Conservation (phyloP, 1,284 basidiomycete genomes). For the Cystobasidium sp. region DNA sequence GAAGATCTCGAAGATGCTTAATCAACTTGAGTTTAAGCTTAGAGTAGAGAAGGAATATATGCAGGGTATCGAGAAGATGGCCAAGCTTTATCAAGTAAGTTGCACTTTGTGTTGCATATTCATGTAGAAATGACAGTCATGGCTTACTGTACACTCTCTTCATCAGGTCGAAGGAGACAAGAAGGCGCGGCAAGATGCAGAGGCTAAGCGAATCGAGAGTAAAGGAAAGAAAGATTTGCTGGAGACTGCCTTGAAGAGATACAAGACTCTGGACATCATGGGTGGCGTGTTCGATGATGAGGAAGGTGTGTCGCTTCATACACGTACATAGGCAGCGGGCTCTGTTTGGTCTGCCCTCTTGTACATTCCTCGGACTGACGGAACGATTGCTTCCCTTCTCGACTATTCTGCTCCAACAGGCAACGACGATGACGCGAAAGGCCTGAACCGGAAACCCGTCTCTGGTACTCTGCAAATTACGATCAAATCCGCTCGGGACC, state of each 20-base stretch:
- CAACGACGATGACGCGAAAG: slow-evolving; percentile 72
- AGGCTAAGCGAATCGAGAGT: slow-evolving; percentile 89
- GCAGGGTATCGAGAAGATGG: slow-evolving; percentile 99
- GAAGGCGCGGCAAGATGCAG: slow-evolving; percentile 82
- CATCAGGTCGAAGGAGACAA: slow-evolving; percentile 94
- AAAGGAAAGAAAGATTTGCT: slow-evolving; percentile 95
- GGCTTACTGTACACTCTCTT: slow-evolving; percentile 20
- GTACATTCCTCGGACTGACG: not conserved
- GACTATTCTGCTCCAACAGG: slow-evolving; percentile 22
- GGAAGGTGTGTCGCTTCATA: slow-evolving; percentile 62
- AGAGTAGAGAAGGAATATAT: slow-evolving; percentile 99
- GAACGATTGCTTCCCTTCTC: not conserved
- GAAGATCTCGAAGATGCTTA: slow-evolving; percentile 97
- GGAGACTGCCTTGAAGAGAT: slow-evolving; percentile 87
- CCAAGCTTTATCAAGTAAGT: slow-evolving; percentile 57
- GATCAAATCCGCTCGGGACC: slow-evolving; percentile 84
- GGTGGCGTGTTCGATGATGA: slow-evolving; percentile 83
- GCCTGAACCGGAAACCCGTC: slow-evolving; percentile 88
- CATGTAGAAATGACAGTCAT: slow-evolving; percentile 32
- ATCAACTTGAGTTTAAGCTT: slow-evolving; percentile 98
- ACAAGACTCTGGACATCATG: slow-evolving; percentile 93
- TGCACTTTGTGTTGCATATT: slow-evolving; percentile 7
- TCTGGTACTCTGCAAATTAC: slow-evolving; percentile 91
- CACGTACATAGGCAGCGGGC: not conserved
- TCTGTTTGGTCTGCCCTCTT: not conserved